Conservation (phyloP, 148 eudicot genomes). For the Chenopodium suecicum region DNA sequence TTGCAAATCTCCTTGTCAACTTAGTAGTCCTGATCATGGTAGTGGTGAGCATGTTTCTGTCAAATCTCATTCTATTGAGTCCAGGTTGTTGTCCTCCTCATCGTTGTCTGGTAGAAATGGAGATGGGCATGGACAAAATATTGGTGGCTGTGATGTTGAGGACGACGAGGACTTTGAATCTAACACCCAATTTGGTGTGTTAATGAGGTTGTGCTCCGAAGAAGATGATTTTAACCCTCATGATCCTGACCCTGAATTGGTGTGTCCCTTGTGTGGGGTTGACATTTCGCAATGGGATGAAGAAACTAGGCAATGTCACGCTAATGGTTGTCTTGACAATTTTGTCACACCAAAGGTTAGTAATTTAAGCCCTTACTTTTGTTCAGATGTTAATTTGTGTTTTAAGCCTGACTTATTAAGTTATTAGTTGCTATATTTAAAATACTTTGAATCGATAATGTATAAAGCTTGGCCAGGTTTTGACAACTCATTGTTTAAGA, state of each 20-base stretch:
- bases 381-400: background rate
- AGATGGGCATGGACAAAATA: constrained; percentile 10
- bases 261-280: constrained; percentile 74
- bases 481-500: background rate
- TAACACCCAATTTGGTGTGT: constrained; percentile 50
- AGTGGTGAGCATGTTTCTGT: background rate
- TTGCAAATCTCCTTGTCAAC: constrained; percentile 17
- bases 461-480: background rate
- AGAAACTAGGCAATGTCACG: constrained; percentile 55
- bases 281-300: constrained; percentile 60
- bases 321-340: constrained; percentile 78
- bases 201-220: constrained; percentile 58
- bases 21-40: constrained; percentile 6
- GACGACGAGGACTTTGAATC: constrained; percentile 36
- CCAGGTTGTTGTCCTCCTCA: constrained; percentile 37
- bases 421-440: background rate
- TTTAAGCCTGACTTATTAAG: background rate
- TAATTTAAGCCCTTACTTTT: background rate
- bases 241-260: constrained; percentile 25
- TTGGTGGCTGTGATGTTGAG: constrained; percentile 8
- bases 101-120: constrained; percentile 13
- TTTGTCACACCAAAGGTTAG: constrained; percentile 40
- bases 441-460: background rate
- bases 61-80: constrained; percentile 40
- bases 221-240: constrained; percentile 24